phyloP scores from a whole-genome alignment of 345 rosid species.

The Capsella bursapastoris region DNA sequence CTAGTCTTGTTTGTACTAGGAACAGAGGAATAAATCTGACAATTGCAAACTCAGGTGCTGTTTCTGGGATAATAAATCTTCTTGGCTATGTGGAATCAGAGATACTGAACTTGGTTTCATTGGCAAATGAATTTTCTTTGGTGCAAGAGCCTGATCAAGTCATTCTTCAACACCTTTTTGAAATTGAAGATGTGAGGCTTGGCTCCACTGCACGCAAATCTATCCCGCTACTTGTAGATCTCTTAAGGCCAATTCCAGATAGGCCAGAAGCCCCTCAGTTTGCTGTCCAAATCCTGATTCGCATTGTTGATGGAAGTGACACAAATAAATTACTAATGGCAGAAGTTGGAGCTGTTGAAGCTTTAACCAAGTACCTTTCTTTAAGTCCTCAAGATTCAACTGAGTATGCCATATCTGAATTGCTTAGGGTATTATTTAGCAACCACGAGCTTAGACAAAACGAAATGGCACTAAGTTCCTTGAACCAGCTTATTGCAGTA shows the following conservation, averaged over 20 bases:
- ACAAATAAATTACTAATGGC: conserved; percentile 75
- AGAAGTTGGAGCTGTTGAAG: conserved; percentile 94
- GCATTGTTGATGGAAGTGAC: conserved; percentile 73
- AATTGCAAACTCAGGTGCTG: conserved; percentile 83
- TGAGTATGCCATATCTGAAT: conserved; percentile 71
- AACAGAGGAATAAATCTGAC: conserved; percentile 69
- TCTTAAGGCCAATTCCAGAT: conserved; percentile 85
- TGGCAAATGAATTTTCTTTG: conserved; percentile 74
- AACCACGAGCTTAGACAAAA: conserved; percentile 70
- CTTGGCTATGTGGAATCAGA: conserved; percentile 67
- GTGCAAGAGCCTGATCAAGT: conserved; percentile 65
- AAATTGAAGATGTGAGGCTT: conserved; percentile 74
- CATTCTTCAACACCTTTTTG: conserved; percentile 71
- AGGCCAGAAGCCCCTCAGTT: conserved; percentile 87
- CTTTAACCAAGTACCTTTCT: conserved; percentile 78
- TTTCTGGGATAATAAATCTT: conserved; percentile 71
- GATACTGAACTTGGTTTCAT: conserved; percentile 41
- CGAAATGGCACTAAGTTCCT: conserved; percentile 69
- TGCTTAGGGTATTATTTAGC: conserved; percentile 72
- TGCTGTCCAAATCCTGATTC: conserved; percentile 69
- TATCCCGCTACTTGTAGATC: conserved; percentile 88
- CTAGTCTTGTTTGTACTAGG: conserved; percentile 73
- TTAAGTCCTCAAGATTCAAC: conserved; percentile 87
- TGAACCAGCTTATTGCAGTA: conserved; percentile 90
- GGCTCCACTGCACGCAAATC: conserved; percentile 78